Conservation (phyloP, 83 land plant species). For the Picea mariana region DNA sequence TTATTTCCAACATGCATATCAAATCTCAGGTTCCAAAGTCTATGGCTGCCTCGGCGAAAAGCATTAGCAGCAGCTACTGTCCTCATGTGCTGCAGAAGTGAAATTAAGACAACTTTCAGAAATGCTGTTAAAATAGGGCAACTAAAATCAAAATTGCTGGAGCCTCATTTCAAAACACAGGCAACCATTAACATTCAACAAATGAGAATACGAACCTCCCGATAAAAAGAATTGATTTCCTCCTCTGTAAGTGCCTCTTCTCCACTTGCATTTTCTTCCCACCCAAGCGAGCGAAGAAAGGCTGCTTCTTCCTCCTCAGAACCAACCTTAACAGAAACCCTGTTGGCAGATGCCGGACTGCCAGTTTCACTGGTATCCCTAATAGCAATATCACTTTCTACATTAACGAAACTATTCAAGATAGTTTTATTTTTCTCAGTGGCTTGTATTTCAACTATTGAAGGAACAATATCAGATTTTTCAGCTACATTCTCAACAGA, state of each 20-base stretch:
- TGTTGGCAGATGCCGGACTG: background rate
- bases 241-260: conserved; percentile 19
- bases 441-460: background rate
- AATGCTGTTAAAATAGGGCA: background rate
- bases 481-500: background rate
- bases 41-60: conserved; percentile 6
- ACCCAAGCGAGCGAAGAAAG: conserved; percentile 19
- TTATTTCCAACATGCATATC: conserved; percentile 17
- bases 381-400: background rate
- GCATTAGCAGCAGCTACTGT: background rate
- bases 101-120: background rate
- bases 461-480: background rate
- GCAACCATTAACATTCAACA: background rate
- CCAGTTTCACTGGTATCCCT: conserved; percentile 3
- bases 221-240: conserved; percentile 16
- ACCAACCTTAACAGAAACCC: conserved; percentile 9
- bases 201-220: conserved; percentile 3
- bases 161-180: background rate
- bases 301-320: conserved; percentile 21
- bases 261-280: conserved; percentile 17
- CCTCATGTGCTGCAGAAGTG: conserved; percentile 11
- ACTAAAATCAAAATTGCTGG: background rate
- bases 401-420: background rate
- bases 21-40: conserved; percentile 4
- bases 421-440: background rate